These are phyloP conservation scores for Populus nigra DNA, from an alignment of 345 rosid genomes.

Conservation along the genomic window DNA sequence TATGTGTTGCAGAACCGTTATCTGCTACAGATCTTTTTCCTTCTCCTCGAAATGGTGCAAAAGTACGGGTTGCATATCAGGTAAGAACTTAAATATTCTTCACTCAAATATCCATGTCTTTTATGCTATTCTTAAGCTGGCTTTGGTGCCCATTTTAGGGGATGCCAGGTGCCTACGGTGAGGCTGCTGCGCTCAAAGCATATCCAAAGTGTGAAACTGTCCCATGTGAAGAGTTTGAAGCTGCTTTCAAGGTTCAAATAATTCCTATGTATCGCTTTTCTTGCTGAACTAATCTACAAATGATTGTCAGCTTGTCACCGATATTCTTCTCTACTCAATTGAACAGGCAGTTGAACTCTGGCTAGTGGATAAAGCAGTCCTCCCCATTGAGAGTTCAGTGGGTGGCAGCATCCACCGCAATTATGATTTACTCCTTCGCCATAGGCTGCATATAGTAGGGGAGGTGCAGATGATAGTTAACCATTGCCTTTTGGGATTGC, in stretches of 20 bases:
- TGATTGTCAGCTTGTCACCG: background rate
- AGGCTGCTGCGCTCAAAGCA: conserved; percentile 83
- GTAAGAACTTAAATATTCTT: conserved; percentile 33
- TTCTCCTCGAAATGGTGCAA: conserved; percentile 44
- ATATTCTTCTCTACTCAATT: conserved; percentile 13
- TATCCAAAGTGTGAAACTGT: conserved; percentile 88
- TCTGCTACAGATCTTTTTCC: conserved; percentile 44
- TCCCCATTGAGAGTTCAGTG: conserved; percentile 86
- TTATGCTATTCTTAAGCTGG: conserved; percentile 20
- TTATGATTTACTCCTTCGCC: conserved; percentile 91
- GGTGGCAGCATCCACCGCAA: conserved; percentile 95
- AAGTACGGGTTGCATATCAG: conserved; percentile 84
- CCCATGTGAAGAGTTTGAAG: conserved; percentile 86
- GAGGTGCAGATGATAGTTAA: conserved; percentile 77
- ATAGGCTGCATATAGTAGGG: conserved; percentile 89
- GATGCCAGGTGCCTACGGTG: conserved; percentile 83
- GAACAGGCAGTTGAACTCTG: conserved; percentile 91
- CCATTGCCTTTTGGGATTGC: conserved; percentile 82
- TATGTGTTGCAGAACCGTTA: conserved; percentile 68
- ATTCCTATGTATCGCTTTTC: conserved; percentile 3
- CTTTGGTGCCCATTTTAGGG: conserved; percentile 51
- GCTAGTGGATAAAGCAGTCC: conserved; percentile 88
- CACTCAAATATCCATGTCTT: conserved; percentile 7
- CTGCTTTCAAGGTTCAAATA: conserved; percentile 64
- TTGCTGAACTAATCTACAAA: conserved; percentile 6